phyloP scores from a whole-genome alignment of 2,329 filamentous ascomycete genomes.

The Exophiala lecanii-corni region DNA sequence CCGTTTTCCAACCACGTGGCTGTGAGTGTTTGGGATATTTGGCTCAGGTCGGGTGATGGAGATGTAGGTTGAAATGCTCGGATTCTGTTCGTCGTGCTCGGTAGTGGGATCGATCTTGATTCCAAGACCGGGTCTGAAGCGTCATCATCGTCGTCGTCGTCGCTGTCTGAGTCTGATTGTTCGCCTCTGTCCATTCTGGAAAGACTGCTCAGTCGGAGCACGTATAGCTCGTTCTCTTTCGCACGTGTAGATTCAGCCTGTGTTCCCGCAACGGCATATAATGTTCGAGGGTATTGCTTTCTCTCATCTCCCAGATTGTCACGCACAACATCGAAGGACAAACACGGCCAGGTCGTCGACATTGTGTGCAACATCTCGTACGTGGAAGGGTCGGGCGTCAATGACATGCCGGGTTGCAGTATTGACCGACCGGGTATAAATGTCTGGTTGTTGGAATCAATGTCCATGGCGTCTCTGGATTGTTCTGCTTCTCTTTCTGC shows the following conservation, averaged over 20 bases:
- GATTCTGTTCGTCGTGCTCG: constrained; percentile 88
- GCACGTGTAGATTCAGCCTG: constrained; percentile 73
- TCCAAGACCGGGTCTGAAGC: constrained; percentile 85
- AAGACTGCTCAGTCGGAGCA: constrained; percentile 92
- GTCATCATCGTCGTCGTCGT: constrained; percentile 68
- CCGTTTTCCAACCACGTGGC: constrained; percentile 85
- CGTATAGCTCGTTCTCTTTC: constrained; percentile 88
- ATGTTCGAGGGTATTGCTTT: constrained; percentile 88
- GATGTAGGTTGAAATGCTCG: constrained; percentile 72
- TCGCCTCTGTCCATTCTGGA: constrained; percentile 75
- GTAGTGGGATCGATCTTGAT: constrained; percentile 80
- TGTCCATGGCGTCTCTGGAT: constrained; percentile 79
- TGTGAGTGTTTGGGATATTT: constrained; percentile 74
- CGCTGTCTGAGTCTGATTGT: constrained; percentile 65
- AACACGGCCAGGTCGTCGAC: constrained; percentile 91
- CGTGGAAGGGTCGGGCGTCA: constrained; percentile 86
- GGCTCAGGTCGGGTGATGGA: constrained; percentile 59
- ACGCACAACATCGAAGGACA: constrained; percentile 88
- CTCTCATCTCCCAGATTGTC: constrained; percentile 84
- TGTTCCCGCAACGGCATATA: constrained; percentile 92
- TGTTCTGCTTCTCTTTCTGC: constrained; percentile 89
- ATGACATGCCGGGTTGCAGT: constrained; percentile 81
- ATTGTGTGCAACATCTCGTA: constrained; percentile 97
- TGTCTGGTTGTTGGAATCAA: constrained; percentile 66
- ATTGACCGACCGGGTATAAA: constrained; percentile 95